These are phyloP conservation scores for Blyttiomyces sp. DNA, from an alignment of 371 early-diverging fungal genomes.

Conservation along the genomic window DNA sequence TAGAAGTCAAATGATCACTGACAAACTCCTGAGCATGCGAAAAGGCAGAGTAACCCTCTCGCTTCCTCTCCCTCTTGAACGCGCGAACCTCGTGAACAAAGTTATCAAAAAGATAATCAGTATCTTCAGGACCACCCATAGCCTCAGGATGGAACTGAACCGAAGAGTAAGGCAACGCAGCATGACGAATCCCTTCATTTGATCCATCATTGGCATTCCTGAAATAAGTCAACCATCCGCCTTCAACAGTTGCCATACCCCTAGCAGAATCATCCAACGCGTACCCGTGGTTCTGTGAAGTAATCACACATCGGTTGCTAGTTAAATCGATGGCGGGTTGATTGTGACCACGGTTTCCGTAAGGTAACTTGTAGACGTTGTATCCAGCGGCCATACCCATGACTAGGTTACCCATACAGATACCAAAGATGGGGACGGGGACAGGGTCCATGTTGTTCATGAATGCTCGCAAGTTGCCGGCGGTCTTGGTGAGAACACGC, in stretches of 20 bases:
- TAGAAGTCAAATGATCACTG: too few species aligned
- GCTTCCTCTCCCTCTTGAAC: conserved; percentile 23
- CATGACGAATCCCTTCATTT: conserved; percentile 89
- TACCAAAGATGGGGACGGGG: conserved; percentile 90
- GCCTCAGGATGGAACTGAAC: conserved; percentile 98
- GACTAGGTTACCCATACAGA: conserved; percentile 94
- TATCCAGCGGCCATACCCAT: conserved; percentile 88
- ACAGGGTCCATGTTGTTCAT: conserved; percentile 19
- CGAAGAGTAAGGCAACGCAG: conserved; percentile 64
- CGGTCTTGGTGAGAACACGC: conserved; percentile 58
- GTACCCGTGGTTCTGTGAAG: conserved; percentile 95
- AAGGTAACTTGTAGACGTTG: conserved; percentile 82
- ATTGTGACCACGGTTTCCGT: conserved; percentile 96
- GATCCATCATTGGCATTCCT: conserved; percentile 92
- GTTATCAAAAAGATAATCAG: conserved; percentile 71
- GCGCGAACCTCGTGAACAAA: conserved; percentile 25
- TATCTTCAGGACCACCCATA: conserved; percentile 91
- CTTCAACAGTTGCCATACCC: conserved; percentile 17
- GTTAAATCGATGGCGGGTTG: conserved; percentile 80
- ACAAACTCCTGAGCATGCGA: too few species aligned
- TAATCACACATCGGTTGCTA: conserved; percentile 73
- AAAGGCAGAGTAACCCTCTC: too few species aligned
- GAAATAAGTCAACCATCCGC: conserved; percentile 76
- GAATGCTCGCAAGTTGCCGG: conserved; percentile 67
- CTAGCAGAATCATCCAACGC: conserved; percentile 66